A percentile compares a stretch with the other conserved stretches of the same genome.
phyloP scores from a whole-genome alignment of 345 rosid species.

The Microcos paniculata region DNA sequence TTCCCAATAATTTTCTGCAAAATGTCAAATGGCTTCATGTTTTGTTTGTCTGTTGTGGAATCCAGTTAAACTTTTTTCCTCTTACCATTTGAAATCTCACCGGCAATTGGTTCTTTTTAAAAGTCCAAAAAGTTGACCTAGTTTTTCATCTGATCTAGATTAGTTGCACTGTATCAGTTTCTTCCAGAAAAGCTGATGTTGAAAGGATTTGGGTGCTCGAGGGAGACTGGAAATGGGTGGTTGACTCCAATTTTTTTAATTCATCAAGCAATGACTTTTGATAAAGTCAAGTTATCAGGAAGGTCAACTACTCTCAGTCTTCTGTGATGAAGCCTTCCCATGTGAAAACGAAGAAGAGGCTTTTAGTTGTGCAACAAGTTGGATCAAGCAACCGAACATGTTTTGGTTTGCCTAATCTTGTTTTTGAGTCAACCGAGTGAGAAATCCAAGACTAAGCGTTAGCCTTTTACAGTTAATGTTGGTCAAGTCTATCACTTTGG shows the following conservation, averaged over 20 bases:
- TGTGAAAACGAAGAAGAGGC: not conserved
- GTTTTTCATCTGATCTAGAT: not conserved
- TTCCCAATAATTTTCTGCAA: not conserved
- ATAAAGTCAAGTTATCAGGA: not conserved
- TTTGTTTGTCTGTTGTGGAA: too few species aligned
- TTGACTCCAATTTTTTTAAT: conserved; percentile 4
- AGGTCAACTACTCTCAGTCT: not conserved
- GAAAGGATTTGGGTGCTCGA: not conserved
- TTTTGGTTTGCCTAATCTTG: not conserved
- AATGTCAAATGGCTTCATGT: not conserved
- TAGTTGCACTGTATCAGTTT: not conserved
- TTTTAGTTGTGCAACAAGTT: not conserved
- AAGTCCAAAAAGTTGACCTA: not conserved
- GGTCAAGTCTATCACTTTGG: not conserved
- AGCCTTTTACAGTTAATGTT: not conserved
- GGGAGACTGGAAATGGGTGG: not conserved
- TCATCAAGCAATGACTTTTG: not conserved
- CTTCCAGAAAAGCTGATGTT: not conserved
- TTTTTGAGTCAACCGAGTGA: not conserved
- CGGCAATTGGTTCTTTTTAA: too few species aligned
- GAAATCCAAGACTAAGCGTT: not conserved
- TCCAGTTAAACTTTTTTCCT: too few species aligned
- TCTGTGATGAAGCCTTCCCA: not conserved
- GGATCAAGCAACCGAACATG: not conserved
- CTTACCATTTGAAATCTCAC: too few species aligned